Conservation (phyloP, 106 monocot genomes). For the Hemerocallis citrina region DNA sequence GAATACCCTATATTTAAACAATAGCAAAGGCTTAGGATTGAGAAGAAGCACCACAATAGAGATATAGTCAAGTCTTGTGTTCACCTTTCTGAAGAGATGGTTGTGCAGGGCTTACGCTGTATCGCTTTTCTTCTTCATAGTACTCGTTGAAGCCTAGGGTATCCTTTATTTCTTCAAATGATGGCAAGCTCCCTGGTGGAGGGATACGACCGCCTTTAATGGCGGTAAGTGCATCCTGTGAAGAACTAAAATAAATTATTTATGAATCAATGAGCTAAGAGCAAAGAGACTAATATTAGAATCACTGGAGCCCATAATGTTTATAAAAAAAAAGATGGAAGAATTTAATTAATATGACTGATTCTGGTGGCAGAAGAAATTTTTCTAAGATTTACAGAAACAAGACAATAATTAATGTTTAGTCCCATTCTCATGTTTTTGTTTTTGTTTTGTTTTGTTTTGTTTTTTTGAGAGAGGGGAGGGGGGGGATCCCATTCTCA, state of each 20-base stretch:
- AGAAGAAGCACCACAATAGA: background rate
- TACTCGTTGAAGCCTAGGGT: constrained; percentile 83
- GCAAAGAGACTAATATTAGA: too few relatives aligned
- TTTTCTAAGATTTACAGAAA: too few relatives aligned
- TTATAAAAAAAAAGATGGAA: too few relatives aligned
- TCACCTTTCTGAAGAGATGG: constrained; percentile 31
- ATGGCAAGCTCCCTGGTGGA: constrained; percentile 72
- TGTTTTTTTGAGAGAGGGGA: too few relatives aligned
- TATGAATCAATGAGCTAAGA: too few relatives aligned
- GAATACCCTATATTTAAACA: constrained; percentile 27
- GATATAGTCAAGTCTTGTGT: background rate
- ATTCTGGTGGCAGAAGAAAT: too few relatives aligned
- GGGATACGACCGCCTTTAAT: constrained; percentile 89
- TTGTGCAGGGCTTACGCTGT: constrained; percentile 24
- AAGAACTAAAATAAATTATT: constrained; percentile 1
- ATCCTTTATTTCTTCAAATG: constrained; percentile 91
- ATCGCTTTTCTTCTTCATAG: constrained; percentile 85
- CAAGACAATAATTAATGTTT: too few relatives aligned
- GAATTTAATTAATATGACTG: too few relatives aligned
- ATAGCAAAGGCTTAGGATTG: background rate
- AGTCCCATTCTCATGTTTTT: too few relatives aligned
- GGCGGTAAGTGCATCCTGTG: constrained; percentile 85
- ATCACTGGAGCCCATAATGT: too few relatives aligned
- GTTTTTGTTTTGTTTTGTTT: too few relatives aligned
- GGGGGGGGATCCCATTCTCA: too few relatives aligned